Evolutionary conservation across 441 rosid genomes (phyloP), one percentile per base, ranked within the genome.

Genomic region (Biscutella auriculata): DNA sequence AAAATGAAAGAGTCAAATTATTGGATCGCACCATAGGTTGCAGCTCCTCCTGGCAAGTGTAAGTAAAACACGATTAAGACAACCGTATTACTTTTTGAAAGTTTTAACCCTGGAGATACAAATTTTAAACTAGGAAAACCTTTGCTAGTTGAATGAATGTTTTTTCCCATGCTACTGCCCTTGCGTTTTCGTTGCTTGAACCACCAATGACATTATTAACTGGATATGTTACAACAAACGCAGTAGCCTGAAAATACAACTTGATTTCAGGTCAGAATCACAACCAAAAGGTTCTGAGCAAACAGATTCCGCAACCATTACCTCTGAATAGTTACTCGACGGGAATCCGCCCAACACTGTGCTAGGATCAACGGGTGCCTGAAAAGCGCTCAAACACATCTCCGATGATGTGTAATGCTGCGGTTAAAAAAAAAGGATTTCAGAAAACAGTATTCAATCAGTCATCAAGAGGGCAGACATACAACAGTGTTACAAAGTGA

Each of bases 311-410:
- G 25, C 66, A 67, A 73, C 25, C 34, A 48, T 69, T 75, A 82
- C 92, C 92, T 82, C 88, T 5, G 88, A 73, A 67, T 72, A 82
- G 61, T 77, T 82, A 65, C 68, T 78, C 66, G 82, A 82, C 34
- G 82, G 63, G 73, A 84, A 84, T 33, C 88, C 92, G 57, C 92
- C 92, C 56, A 84, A 63, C 54, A 73, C 79, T 43, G 86, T 79
- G 75, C 86, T 84, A 64, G 92, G 92, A 75, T 82, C 92, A 68
- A 82, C 78, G 26, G 92, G 92, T 45, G 82, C 92, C 67, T 84
- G 44, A 66, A 82, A 84, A 62, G 92, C 92, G 63, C 88, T 82
- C 72, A 80, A 55, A 59, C 92, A 84, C 53, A 72, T 57, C 51
- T 82, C 88, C 51, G 86, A 49, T 53, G 88, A 72, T 36, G 92